Evolutionary conservation across 2,329 filamentous ascomycete species (phyloP), one percentile per base, ranked within the genome.

Genomic region (Dactylonectria estremocensis): DNA sequence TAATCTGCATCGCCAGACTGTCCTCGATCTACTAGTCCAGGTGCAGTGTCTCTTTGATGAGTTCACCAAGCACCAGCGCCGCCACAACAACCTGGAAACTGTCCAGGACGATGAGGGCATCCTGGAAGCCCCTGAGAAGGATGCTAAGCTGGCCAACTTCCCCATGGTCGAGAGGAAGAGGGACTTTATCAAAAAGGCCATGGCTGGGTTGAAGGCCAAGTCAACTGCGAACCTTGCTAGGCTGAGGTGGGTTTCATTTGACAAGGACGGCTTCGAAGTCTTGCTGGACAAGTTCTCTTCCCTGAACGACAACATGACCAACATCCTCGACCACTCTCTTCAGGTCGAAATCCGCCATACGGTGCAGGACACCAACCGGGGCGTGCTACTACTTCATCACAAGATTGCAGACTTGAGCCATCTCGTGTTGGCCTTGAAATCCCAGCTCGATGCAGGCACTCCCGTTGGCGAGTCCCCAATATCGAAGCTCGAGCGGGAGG

Each of bases 271-370:
- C 2, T 86, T 86, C 65, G 85, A 86, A 74, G 74, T 73, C 16
- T 73, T 86, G 20, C 77, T 86, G 4, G 78, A 79, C 53, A 79
- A 81, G 54, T 86, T 86, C 66, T 80, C 83, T 1, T 70, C 78
- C 5, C 74, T 86, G 6, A 86, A 86, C 69, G 84, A 86, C 69
- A 82, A 79, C 68, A 86, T 86, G 80, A 85, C 83, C 28, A 80
- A 83, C 61, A 82, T 86, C 5, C 76, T 86, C 9, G 84, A 86
- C 59, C 81, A 83, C 35, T 80, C 81, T 3, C 75, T 86, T 63
- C 84, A 86, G 68, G 80, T 83, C 3, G 84, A 86, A 69, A 84
- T 86, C 57, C 81, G 83, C 24, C 77, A 84, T 37, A 84, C 83
- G 1, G 83, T 85, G 3, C 83, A 86, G 65, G 83, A 85, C 59